A percentile compares a stretch with the other conserved stretches of the same genome.
Evolutionary conservation across 2,329 filamentous ascomycete genomes (phyloP).

Genomic region (Penicillium rolfsii): DNA sequence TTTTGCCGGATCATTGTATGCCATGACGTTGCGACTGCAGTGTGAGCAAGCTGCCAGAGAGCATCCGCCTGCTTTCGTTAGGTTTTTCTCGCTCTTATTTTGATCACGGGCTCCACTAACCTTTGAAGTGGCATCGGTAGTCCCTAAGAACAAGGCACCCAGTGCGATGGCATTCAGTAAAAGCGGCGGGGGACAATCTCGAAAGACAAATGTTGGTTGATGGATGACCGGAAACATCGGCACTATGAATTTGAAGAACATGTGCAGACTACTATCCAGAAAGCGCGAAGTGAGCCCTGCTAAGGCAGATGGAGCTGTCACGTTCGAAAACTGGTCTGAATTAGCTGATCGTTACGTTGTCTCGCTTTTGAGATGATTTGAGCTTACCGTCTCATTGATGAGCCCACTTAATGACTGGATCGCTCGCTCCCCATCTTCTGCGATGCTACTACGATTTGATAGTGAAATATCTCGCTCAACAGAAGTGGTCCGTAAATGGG

Average conservation of each 20-base stretch:
- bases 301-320: conserved; percentile 5
- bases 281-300: conserved; percentile 13
- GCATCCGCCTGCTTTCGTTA: conserved; percentile 8
- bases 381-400: not conserved
- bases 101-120: not conserved
- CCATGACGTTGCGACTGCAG: conserved; percentile 20
- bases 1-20: conserved; percentile 11
- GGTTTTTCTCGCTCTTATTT: not conserved
- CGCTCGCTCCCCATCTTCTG: conserved; percentile 4
- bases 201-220: conserved; percentile 10
- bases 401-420: conserved; percentile 1
- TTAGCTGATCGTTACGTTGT: not conserved
- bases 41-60: conserved; percentile 18
- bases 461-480: not conserved
- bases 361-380: not conserved
- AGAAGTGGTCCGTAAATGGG: not conserved
- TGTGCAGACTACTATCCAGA: conserved; percentile 17
- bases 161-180: conserved; percentile 15
- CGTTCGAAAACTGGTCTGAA: not conserved
- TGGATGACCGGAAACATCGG: conserved; percentile 19
- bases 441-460: conserved; percentile 3
- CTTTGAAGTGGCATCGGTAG: conserved; percentile 5
- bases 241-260: conserved; percentile 18
- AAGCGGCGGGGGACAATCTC: conserved; percentile 8
- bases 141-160: conserved; percentile 13